Evolutionary conservation across 129 eudicot genomes (phyloP), one percentile per base, ranked within the genome.

Genomic region (Smallanthus sonchifolius): DNA sequence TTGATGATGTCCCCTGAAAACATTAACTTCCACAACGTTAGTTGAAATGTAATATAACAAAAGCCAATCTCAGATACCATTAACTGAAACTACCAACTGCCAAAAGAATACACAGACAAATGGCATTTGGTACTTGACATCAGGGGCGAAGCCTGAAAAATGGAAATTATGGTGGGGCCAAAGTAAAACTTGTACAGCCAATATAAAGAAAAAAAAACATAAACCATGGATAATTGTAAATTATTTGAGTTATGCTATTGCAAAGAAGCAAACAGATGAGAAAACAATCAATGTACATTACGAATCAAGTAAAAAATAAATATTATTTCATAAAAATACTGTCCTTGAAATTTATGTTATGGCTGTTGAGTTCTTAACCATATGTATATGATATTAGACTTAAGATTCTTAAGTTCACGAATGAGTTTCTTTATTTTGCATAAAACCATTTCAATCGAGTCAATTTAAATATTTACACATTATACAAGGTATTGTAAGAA

Each of bases 1-100:
- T 64, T 39, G 11, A 81, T 74, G 37, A 93, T 67, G 81, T 93
- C 97, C 57, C 98, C 98, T 93, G 54, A 13, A 51, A 75, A 30
- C n/a, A 24, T 39, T 5, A 32, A 64, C 34, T 24, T 45, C 13
- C 16, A 49, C 11, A 59, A 44, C 20, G 62, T 52, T 30, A 66
- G 56, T 32, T 70, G 57, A 19, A 67, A 48, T 57, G 42, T 42
- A 32, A 37, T 49, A 38, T 20, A 34, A 73, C 64, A 71, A 38
- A 71, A 39, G 2, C 20, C 54, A 64, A 14, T 7, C 14, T 34
- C 38, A 36, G 20, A 61, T 38, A 11, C 47, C 13, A 48, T 48
- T 15, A 15, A 48, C 0, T 15, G 20, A 48, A 48, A 15, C 55
- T 5, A 48, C 20, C 55, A n/a, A 48, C 19, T 61, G 42, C 6